These are phyloP conservation scores for Klebsormidium nitens DNA, from an alignment of 139 green algal genomes.

Conservation along the genomic window DNA sequence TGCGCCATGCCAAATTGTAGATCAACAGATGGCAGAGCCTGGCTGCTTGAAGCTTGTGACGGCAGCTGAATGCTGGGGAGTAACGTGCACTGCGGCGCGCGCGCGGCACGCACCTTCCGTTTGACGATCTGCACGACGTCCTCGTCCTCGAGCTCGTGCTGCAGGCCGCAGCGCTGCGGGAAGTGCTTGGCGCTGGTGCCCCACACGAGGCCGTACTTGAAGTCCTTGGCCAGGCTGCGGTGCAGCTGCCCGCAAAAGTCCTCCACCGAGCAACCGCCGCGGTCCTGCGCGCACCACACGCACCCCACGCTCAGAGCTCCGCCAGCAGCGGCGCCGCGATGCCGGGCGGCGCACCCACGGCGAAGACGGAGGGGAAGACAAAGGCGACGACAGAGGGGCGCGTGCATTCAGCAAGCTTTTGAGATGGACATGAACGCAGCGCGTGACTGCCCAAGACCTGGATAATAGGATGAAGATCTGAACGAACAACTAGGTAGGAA, in stretches of 20 bases:
- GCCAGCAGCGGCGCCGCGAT: neutral
- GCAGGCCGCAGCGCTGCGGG: slow-evolving; percentile 73
- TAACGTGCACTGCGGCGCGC: neutral
- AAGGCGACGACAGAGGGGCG: neutral
- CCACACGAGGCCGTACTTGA: slow-evolving; percentile 96
- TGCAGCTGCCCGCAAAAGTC: slow-evolving; percentile 71
- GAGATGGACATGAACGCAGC: no score
- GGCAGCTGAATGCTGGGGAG: slow-evolving; percentile 11
- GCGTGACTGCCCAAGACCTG: no score
- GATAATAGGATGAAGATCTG: no score
- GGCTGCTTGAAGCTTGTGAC: neutral
- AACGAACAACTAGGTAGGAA: no score
- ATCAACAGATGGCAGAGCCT: no score
- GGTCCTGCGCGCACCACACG: slow-evolving; percentile 50
- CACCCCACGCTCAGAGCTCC: neutral
- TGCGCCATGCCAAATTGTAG: slow-evolving; percentile 1
- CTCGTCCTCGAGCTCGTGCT: slow-evolving; percentile 58
- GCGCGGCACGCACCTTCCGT: slow-evolving; percentile 59
- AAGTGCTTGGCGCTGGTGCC: slow-evolving; percentile 89
- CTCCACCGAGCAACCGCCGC: slow-evolving; percentile 76
- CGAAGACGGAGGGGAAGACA: neutral
- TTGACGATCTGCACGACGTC: slow-evolving; percentile 87
- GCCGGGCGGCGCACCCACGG: neutral
- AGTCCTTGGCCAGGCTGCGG: slow-evolving; percentile 62
- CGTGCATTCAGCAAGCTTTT: no score